phyloP scores from a whole-genome alignment of 352 stramenopile species.

The Globisporangium acanthophoron region DNA sequence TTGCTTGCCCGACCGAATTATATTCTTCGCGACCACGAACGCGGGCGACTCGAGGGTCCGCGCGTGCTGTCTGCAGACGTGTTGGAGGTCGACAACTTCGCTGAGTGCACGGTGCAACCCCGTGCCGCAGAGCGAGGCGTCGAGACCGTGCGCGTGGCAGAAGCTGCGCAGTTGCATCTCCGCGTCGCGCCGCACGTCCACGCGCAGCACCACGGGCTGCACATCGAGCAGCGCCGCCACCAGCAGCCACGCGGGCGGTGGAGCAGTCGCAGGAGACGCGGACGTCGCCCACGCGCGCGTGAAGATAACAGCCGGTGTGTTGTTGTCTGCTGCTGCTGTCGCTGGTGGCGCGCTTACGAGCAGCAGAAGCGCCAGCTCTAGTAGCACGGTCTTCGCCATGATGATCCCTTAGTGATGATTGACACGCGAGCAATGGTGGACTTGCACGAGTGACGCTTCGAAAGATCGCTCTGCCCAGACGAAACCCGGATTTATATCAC shows the following conservation, averaged over 20 bases:
- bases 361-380: background rate
- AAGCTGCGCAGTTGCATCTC: slow-evolving; percentile 30
- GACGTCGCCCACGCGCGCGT: slow-evolving; percentile 1
- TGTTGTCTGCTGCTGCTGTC: background rate
- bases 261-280: background rate
- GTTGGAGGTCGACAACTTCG: slow-evolving; percentile 24
- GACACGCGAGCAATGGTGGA: background rate
- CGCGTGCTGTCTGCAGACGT: slow-evolving; percentile 16
- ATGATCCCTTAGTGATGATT: too few species aligned
- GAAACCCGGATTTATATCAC: too few species aligned
- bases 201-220: slow-evolving; percentile 32
- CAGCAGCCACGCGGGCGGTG: slow-evolving; percentile 17
- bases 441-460: too few species aligned
- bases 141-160: slow-evolving; percentile 30
- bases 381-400: too few species aligned
- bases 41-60: slow-evolving; percentile 13
- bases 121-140: slow-evolving; percentile 12
- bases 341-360: background rate
- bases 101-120: slow-evolving; percentile 22
- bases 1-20: slow-evolving; percentile 12
- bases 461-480: too few species aligned
- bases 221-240: slow-evolving; percentile 48
- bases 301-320: slow-evolving; percentile 7
- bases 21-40: slow-evolving; percentile 37
- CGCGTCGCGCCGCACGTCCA: slow-evolving; percentile 23